A percentile compares a stretch with the other conserved stretches of the same genome.
Evolutionary conservation across 306 rosid genomes (phyloP).

Genomic region (Acacia acuminata): DNA sequence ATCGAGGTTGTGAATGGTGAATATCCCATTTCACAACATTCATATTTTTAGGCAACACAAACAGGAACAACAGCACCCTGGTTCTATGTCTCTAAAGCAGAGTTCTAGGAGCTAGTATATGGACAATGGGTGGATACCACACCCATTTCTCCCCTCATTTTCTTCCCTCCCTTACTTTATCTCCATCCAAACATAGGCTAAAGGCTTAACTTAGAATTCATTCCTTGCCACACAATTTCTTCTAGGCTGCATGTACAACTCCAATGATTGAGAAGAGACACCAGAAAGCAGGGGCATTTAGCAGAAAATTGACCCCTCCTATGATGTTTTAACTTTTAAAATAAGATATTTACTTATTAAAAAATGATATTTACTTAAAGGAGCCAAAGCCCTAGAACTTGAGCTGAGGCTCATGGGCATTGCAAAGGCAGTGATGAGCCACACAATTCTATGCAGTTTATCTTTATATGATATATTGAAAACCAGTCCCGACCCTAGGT

Average conservation of each 20-base stretch:
- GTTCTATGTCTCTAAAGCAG: background rate
- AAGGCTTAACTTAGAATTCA: background rate
- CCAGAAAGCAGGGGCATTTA: background rate
- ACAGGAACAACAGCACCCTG: background rate
- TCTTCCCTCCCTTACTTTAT: no score
- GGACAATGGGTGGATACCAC: no score
- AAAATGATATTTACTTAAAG: background rate
- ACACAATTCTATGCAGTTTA: background rate
- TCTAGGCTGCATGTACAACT: background rate
- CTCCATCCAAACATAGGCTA: no score
- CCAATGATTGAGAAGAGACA: background rate
- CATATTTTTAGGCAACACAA: background rate
- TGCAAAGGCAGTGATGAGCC: background rate
- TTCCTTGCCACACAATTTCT: background rate
- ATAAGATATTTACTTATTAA: background rate
- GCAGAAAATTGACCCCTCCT: background rate
- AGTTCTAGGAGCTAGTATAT: background rate
- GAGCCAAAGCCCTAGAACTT: background rate
- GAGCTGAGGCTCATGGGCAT: background rate
- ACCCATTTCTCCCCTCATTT: no score
- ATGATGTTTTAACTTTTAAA: background rate
- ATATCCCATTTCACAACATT: background rate
- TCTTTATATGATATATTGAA: background rate
- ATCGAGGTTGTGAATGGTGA: background rate
- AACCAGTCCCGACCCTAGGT: background rate